These are phyloP conservation scores for Apophysomyces trapeziformis DNA, from an alignment of 371 early-diverging fungal genomes.

Conservation along the genomic window DNA sequence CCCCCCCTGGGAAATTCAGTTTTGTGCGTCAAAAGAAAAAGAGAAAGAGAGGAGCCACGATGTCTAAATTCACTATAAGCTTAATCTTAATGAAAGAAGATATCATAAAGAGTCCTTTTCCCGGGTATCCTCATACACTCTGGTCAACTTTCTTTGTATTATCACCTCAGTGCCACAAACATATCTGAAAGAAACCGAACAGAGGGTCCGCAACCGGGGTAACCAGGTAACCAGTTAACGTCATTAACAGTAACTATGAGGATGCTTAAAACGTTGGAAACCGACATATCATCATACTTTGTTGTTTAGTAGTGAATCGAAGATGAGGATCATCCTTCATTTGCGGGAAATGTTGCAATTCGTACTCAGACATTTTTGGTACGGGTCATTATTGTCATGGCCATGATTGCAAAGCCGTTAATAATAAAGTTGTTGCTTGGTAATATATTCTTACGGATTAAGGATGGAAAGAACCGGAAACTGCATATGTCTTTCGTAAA, in stretches of 20 bases:
- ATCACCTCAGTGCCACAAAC: background rate
- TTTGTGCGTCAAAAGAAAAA: background rate
- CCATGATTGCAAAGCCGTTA: too few relatives aligned
- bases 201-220: constrained; percentile 6
- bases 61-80: constrained; percentile 1
- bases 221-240: background rate
- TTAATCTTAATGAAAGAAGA: constrained; percentile 8
- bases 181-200: background rate
- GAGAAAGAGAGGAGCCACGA: constrained; percentile 1
- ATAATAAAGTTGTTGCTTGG: too few relatives aligned
- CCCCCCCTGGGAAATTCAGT: background rate
- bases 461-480: too few relatives aligned
- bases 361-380: too few relatives aligned
- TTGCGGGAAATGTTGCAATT: too few relatives aligned
- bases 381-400: too few relatives aligned
- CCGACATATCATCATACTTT: background rate
- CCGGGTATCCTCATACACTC: background rate
- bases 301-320: too few relatives aligned
- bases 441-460: too few relatives aligned
- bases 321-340: too few relatives aligned
- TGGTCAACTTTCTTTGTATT: background rate
- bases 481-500: too few relatives aligned
- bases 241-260: too few relatives aligned
- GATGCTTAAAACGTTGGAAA: background rate
- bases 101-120: background rate